These are phyloP conservation scores for Cercospora nicotianae DNA, from an alignment of 2,329 filamentous ascomycete genomes.

Conservation along the genomic window DNA sequence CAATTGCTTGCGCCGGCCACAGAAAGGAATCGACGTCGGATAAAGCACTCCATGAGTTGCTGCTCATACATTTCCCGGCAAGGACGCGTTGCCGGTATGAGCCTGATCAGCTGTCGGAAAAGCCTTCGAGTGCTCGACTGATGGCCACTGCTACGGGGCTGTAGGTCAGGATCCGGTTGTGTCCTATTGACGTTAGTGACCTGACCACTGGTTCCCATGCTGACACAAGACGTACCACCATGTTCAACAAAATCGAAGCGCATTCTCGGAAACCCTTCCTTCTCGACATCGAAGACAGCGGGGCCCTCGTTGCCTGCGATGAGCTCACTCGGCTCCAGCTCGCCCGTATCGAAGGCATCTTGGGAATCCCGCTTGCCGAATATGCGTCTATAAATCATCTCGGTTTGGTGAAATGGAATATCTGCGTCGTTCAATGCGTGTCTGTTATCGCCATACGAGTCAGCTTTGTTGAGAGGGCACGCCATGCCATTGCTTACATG, in stretches of 20 bases:
- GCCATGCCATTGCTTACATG: conserved; percentile 42
- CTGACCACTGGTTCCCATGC: not conserved
- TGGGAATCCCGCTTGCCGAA: conserved; percentile 51
- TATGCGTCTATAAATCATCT: conserved; percentile 62
- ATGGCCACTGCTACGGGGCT: conserved; percentile 64
- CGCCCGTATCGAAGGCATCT: conserved; percentile 33
- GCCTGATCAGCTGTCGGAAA: conserved; percentile 16
- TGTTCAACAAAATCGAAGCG: conserved; percentile 47
- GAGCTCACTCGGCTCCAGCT: conserved; percentile 29
- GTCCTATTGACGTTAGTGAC: conserved; percentile 49
- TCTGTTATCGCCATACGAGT: not conserved
- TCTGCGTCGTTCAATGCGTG: conserved; percentile 81
- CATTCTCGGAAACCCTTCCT: conserved; percentile 35
- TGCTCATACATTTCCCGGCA: not conserved
- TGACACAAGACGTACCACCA: conserved; percentile 40
- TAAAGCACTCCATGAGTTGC: not conserved
- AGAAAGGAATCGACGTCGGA: not conserved
- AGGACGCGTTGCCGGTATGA: not conserved
- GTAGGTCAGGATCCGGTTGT: conserved; percentile 68
- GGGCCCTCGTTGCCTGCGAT: conserved; percentile 37
- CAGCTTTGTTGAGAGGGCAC: not conserved
- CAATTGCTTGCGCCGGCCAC: not conserved
- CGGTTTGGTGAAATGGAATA: conserved; percentile 72
- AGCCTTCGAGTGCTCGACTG: conserved; percentile 61
- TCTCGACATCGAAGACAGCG: conserved; percentile 26